Evolutionary conservation across 2,329 filamentous ascomycete species (phyloP).

Genomic region (Pseudopyrenochaeta lycopersici): DNA sequence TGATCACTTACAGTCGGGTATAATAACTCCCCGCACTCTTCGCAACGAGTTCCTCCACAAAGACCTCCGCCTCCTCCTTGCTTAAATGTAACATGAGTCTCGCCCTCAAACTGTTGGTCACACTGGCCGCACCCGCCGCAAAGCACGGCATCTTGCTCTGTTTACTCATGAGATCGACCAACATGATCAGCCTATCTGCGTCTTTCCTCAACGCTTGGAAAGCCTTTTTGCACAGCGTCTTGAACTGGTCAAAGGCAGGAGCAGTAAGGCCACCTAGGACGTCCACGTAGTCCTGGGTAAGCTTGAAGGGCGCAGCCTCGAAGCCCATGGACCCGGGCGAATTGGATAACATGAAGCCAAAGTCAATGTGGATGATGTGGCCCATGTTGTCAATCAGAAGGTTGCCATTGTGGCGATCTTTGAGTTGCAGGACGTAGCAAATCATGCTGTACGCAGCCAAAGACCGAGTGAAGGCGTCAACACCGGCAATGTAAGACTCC

Average conservation of each 20-base stretch:
- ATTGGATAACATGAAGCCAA: slow-evolving; percentile 90
- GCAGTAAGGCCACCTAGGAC: slow-evolving; percentile 78
- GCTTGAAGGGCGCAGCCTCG: slow-evolving; percentile 86
- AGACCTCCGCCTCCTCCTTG: slow-evolving; percentile 80
- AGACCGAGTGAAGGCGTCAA: slow-evolving; percentile 82
- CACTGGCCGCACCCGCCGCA: slow-evolving; percentile 74
- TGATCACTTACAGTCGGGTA: slow-evolving; percentile 74
- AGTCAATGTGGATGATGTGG: slow-evolving; percentile 89
- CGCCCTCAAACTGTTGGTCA: slow-evolving; percentile 73
- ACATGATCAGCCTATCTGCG: slow-evolving; percentile 81
- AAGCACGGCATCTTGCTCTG: slow-evolving; percentile 86
- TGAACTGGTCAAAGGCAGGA: slow-evolving; percentile 77
- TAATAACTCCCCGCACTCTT: slow-evolving; percentile 90
- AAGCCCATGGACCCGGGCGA: slow-evolving; percentile 85
- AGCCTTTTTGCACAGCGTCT: slow-evolving; percentile 80
- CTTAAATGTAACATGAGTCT: slow-evolving; percentile 85
- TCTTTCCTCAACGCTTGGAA: slow-evolving; percentile 83
- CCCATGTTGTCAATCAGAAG: slow-evolving; percentile 86
- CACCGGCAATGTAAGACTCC: slow-evolving; percentile 73
- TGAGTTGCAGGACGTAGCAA: slow-evolving; percentile 83
- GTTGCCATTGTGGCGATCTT: slow-evolving; percentile 87
- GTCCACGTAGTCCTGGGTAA: slow-evolving; percentile 86
- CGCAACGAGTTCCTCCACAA: slow-evolving; percentile 81
- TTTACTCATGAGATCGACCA: slow-evolving; percentile 85
- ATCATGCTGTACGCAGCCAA: slow-evolving; percentile 87